Conservation (phyloP, 2,329 filamentous ascomycete species). For the Ascosphaera acerosa region DNA sequence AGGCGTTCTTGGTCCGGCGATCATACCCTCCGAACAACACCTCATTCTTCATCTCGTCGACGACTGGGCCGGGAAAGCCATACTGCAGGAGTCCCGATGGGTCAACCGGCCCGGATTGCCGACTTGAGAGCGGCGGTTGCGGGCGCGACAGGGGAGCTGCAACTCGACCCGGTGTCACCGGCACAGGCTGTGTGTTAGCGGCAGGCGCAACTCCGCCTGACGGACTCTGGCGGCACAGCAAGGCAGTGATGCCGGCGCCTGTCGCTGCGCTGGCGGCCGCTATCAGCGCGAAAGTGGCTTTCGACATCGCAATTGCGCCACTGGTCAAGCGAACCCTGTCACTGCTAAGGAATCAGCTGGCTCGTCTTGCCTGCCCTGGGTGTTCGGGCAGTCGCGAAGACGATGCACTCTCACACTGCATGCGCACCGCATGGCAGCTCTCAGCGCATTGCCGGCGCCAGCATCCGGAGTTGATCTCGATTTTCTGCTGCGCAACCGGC, state of each 20-base stretch:
- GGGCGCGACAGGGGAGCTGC: constrained; percentile 9
- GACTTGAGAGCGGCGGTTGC: constrained; percentile 9
- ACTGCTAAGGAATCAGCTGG: too few species aligned
- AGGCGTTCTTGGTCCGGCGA: constrained; percentile 68
- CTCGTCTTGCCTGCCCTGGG: too few species aligned
- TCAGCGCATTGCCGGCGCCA: too few species aligned
- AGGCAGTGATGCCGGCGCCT: constrained; percentile 45
- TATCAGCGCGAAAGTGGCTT: constrained; percentile 48
- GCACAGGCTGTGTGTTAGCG: constrained; percentile 9
- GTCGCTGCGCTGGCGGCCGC: constrained; percentile 52
- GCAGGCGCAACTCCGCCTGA: constrained; percentile 11
- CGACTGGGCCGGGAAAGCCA: constrained; percentile 74
- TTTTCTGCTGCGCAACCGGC: too few species aligned
- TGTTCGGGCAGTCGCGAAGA: too few species aligned
- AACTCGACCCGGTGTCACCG: constrained; percentile 8
- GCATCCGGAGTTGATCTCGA: too few species aligned
- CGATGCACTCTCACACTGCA: too few species aligned
- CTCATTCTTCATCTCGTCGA: constrained; percentile 51
- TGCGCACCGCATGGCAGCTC: too few species aligned
- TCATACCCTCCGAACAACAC: constrained; percentile 76
- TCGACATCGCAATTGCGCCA: constrained; percentile 55
- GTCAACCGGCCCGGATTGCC: constrained; percentile 31
- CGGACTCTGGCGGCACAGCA: constrained; percentile 12
- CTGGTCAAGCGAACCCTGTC: too few species aligned
- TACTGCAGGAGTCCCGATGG: constrained; percentile 58